Base-by-base conservation (phyloP, 2,329 filamentous ascomycete genomes). In the Aspergillus felis region DNA sequence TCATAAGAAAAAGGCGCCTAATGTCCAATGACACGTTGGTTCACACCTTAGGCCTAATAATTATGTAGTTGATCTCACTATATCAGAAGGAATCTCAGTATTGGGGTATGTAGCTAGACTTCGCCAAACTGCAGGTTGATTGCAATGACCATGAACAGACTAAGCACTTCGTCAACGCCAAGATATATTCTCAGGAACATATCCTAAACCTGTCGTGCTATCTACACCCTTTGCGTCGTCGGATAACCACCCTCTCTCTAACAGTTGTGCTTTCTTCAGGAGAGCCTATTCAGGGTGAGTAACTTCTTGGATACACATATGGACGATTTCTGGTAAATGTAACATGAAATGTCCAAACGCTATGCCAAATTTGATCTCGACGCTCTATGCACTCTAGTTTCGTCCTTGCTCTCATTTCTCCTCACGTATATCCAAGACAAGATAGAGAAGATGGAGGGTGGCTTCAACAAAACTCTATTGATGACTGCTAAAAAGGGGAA, bases 361-460 rank as follows among this genome's bases (percentile, higher is more conserved):
- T 71, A 66, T 62, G 58, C 65, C 27, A 60, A 60, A 12, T 73
- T 73, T 51, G 62, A 72, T 44, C 12, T 71, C 14, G 63, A 70
- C 41, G 62, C 59, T 50, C 64, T 74, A 7, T 73, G 70, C 46
- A 59, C 59, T 0, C 50, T 69, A 51, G 69, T 64, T 42, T 65
- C 66, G 20, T 55, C 61, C 4, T 44, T 61, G 20, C 60, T 64
- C 2, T 52, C 28, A 22, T 27, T 48, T 56, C 25, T 57, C 50
- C 20, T 72, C 68, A 7, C 61, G 64, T 3, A 61, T 72, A 28
- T 53, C 44, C 12, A 61, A 61, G 4, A 67, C 12, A 60, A 61
- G 4, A 67, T 73, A 24, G 70, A 71, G 28, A 74, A 75, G 44
- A 59, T 71, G 53, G 66, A 70, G 50, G 64, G 67, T 1, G 64